phyloP scores from a whole-genome alignment of 1,139 yeast species.

The Meyerozyma smithsonii region DNA sequence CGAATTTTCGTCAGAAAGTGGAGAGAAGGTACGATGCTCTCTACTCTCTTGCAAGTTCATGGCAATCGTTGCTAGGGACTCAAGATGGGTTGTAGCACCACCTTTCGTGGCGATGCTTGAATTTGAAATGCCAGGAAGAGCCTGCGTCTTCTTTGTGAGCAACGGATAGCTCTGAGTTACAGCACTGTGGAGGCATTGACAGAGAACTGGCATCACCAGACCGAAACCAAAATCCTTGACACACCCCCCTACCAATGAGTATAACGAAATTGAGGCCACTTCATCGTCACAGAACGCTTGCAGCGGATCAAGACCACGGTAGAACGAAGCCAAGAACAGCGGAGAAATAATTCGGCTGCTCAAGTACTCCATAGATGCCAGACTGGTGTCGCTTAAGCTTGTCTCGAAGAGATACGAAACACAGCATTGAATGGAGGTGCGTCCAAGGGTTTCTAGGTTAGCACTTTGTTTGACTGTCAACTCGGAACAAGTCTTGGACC shows the following conservation, averaged over 20 bases:
- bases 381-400: slow-evolving; percentile 14
- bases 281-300: slow-evolving; percentile 38
- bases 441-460: slow-evolving; percentile 1
- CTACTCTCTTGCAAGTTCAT: slow-evolving; percentile 5
- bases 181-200: slow-evolving; percentile 62
- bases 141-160: slow-evolving; percentile 31
- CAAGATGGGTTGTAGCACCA: slow-evolving; percentile 5
- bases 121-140: neutral
- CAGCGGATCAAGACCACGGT: slow-evolving; percentile 45
- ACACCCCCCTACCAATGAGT: slow-evolving; percentile 63
- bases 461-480: neutral
- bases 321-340: slow-evolving; percentile 41
- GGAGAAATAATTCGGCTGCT: slow-evolving; percentile 46
- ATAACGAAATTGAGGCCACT: slow-evolving; percentile 47
- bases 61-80: slow-evolving; percentile 5
- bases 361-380: slow-evolving; percentile 51
- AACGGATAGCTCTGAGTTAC: slow-evolving; percentile 65
- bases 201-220: slow-evolving; percentile 51
- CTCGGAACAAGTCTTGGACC: slow-evolving; percentile 4
- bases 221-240: slow-evolving; percentile 81
- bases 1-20: neutral
- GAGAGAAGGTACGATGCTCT: slow-evolving; percentile 3
- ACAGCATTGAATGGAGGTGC: neutral
- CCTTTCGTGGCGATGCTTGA: neutral
- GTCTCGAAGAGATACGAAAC: slow-evolving; percentile 10